These are phyloP conservation scores for Penicillium sp. DNA, from an alignment of 2,329 filamentous ascomycete genomes.

Conservation along the genomic window DNA sequence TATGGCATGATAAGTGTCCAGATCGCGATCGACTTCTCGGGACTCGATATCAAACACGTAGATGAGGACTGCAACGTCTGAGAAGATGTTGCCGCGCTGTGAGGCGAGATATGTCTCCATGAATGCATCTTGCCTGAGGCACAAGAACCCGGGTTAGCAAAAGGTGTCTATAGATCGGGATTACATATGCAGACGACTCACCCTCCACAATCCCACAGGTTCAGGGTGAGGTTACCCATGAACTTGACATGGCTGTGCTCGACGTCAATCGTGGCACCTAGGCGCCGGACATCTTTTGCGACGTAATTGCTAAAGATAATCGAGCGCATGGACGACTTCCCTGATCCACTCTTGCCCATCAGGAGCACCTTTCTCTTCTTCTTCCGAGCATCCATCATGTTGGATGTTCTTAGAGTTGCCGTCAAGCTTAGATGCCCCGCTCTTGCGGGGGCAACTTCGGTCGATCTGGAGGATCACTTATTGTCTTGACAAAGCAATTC, in stretches of 20 bases:
- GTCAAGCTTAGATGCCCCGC: slow-evolving; percentile 25
- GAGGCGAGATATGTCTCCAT: slow-evolving; percentile 98
- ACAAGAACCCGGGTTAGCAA: neutral
- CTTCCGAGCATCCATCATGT: slow-evolving; percentile 47
- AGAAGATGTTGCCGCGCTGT: slow-evolving; percentile 94
- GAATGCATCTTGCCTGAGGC: slow-evolving; percentile 82
- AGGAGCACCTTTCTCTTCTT: slow-evolving; percentile 86
- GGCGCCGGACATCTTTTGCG: slow-evolving; percentile 85
- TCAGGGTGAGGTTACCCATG: slow-evolving; percentile 93
- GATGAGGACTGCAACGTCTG: slow-evolving; percentile 92
- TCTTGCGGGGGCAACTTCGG: slow-evolving; percentile 21
- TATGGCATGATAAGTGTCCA: slow-evolving; percentile 88
- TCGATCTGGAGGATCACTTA: slow-evolving; percentile 13
- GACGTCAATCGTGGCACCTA: slow-evolving; percentile 96
- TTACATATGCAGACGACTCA: slow-evolving; percentile 39
- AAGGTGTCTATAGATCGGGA: neutral
- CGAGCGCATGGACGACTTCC: slow-evolving; percentile 96
- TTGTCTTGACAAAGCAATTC: slow-evolving; percentile 8
- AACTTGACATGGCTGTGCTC: slow-evolving; percentile 99
- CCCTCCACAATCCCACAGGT: slow-evolving; percentile 98
- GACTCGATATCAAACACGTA: slow-evolving; percentile 99
- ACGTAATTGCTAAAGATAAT: slow-evolving; percentile 99
- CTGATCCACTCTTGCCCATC: slow-evolving; percentile 95
- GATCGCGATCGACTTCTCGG: slow-evolving; percentile 87
- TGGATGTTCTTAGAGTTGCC: slow-evolving; percentile 11